Evolutionary conservation across 192 early-diverging fungal genomes (phyloP).

Genomic region (Backusella tarrabulga): DNA sequence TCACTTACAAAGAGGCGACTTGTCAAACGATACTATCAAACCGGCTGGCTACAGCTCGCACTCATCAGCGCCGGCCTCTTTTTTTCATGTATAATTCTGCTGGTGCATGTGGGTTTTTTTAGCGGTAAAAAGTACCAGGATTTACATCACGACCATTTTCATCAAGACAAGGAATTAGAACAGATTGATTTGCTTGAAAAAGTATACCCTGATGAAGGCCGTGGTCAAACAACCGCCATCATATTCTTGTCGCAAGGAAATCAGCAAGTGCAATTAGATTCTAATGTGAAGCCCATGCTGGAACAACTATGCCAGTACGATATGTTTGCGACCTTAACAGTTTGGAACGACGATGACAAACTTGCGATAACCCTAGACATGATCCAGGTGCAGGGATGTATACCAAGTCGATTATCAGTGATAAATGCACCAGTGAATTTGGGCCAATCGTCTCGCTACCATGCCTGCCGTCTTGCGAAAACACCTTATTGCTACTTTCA

Average conservation of each 20-base stretch:
- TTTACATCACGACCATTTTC: conserved; percentile 25
- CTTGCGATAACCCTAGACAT: conserved; percentile 25
- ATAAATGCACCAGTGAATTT: conserved; percentile 48
- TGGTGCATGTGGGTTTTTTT: conserved; percentile 34
- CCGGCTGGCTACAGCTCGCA: conserved; percentile 6
- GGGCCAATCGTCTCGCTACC: conserved; percentile 53
- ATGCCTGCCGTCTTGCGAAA: conserved; percentile 53
- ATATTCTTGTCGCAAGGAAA: conserved; percentile 18
- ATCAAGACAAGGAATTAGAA: not conserved
- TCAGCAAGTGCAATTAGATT: conserved; percentile 23
- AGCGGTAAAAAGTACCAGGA: conserved; percentile 34
- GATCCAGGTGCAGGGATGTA: conserved; percentile 35
- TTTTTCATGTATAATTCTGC: conserved; percentile 23
- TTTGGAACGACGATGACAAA: conserved; percentile 55
- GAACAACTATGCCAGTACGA: conserved; percentile 49
- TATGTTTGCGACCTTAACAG: conserved; percentile 55
- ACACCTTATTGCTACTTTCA: conserved; percentile 61
- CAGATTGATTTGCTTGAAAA: conserved; percentile 40
- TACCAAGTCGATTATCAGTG: conserved; percentile 38
- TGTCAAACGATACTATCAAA: conserved; percentile 6
- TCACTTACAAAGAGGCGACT: conserved; percentile 7
- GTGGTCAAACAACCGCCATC: conserved; percentile 45
- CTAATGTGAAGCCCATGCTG: conserved; percentile 44
- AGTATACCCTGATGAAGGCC: conserved; percentile 48
- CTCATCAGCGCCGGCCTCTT: not conserved